Conservation (phyloP, 345 rosid species). For the Eucalyptus cloeziana region DNA sequence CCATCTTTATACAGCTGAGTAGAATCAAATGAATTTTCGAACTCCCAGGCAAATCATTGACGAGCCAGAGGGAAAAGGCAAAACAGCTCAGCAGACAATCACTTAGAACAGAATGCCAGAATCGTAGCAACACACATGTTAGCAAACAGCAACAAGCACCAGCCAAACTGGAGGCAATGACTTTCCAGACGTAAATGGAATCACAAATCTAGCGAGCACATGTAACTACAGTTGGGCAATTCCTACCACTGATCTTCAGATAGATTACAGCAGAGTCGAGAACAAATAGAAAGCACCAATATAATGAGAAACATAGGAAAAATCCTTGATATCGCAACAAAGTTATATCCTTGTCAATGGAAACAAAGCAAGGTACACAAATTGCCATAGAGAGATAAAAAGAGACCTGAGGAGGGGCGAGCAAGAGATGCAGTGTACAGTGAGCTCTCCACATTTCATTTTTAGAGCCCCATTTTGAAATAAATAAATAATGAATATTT, state of each 20-base stretch:
- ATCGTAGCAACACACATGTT: background rate
- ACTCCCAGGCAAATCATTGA: background rate
- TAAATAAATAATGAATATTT: background rate
- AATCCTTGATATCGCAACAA: background rate
- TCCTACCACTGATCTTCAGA: background rate
- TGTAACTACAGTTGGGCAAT: background rate
- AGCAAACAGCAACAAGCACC: background rate
- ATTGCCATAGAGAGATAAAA: background rate
- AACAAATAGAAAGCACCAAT: background rate
- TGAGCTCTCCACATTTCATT: background rate
- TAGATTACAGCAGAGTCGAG: background rate
- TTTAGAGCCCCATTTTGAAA: background rate
- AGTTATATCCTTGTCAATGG: background rate
- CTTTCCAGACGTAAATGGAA: background rate
- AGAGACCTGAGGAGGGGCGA: background rate
- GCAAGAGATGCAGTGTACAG: background rate
- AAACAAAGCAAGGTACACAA: background rate
- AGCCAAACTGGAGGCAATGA: background rate
- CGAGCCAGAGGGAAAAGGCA: background rate
- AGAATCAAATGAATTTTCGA: slow-evolving; percentile 35
- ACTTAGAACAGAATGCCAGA: background rate
- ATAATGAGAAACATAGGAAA: background rate
- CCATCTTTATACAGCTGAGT: slow-evolving; percentile 35
- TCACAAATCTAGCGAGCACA: background rate
- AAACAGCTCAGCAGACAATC: background rate